A percentile compares a stretch with the other conserved stretches of the same genome.
Evolutionary conservation across 495 filamentous ascomycete species (phyloP).

Genomic region (Collariella sp.): DNA sequence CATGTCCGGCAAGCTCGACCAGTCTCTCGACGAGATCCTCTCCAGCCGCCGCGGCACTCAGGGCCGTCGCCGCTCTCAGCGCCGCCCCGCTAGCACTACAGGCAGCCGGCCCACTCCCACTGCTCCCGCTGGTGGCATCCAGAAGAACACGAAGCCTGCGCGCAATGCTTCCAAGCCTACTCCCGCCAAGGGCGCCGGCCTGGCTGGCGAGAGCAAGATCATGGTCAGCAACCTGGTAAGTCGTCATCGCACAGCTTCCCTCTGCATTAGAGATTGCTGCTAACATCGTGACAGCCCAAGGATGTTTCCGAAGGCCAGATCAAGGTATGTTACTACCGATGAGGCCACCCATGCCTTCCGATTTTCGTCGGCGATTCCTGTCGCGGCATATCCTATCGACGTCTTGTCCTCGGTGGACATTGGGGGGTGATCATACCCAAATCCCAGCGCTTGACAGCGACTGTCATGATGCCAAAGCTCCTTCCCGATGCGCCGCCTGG

Average conservation of each 20-base stretch:
- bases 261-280: slow-evolving; percentile 14
- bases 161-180: slow-evolving; percentile 54
- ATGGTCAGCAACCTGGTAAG: slow-evolving; percentile 96
- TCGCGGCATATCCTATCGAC: slow-evolving; percentile 37
- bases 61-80: slow-evolving; percentile 44
- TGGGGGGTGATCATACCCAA: slow-evolving; percentile 16
- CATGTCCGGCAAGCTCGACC: slow-evolving; percentile 91
- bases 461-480: slow-evolving; percentile 30
- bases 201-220: slow-evolving; percentile 78
- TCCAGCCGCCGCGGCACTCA: slow-evolving; percentile 55
- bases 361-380: slow-evolving; percentile 45
- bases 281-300: slow-evolving; percentile 62
- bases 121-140: slow-evolving; percentile 75
- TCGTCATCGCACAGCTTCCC: slow-evolving; percentile 7
- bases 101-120: slow-evolving; percentile 43
- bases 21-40: slow-evolving; percentile 94
- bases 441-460: slow-evolving; percentile 17
- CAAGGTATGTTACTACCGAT: slow-evolving; percentile 98
- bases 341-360: slow-evolving; percentile 43
- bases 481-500: slow-evolving; percentile 28
- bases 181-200: slow-evolving; percentile 49
- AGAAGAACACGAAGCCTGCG: slow-evolving; percentile 62
- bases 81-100: slow-evolving; percentile 44
- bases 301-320: slow-evolving; percentile 93
- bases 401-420: slow-evolving; percentile 33